Base-by-base conservation (phyloP, 1,284 basidiomycete genomes). In the Crucibulum parvulum region DNA sequence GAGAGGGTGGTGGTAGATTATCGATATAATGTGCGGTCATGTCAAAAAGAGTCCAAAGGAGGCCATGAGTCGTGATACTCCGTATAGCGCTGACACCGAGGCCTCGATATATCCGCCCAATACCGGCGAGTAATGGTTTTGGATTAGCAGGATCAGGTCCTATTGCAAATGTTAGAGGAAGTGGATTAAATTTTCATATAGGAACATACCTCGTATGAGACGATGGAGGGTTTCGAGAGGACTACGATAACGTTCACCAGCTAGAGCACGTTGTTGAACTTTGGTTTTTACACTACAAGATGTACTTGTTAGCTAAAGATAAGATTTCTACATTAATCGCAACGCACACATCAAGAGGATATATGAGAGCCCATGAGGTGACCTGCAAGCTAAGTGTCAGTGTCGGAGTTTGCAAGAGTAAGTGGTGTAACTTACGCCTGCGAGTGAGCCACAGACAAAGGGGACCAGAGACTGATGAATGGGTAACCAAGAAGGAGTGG, bases 261-360 rank as follows among this genome's bases (percentile, higher is more conserved):
- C 91, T 38, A 98, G 81, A 11, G 93, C 89, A 56, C 95, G 89
- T 70, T 96, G 91, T 72, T 98, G 95, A 38, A 96, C 85, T 72
- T 96, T 95, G 0, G 95, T 97, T 80, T 98, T 98, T 58, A 97
- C 93, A 55, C 95, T 93, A 67, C 67, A 74, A 34, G 43, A 16
- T 47, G 34, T n/a, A 41, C 24, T 24, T 24, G 24, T 51, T 35
- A 59, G 31, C 35, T 41, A 37, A 34, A 56, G 47, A 37, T 24
- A 53, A 13, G 35, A 55, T 38, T 13, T 35, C 7, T 24, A 11
- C 39, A 11, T 8, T 38, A 55, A 45, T 45, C 43, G 39, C 45
- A 7, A 79, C 88, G 76, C 75, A 93, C 91, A 94, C 92, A 69
- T 93, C 91, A 56, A 93, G 80, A 18, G 91, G 90, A 78, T 93